A percentile compares a stretch with the other conserved stretches of the same genome.
Evolutionary conservation across 2,329 filamentous ascomycete genomes (phyloP).

Genomic region (Fusarium sp.): DNA sequence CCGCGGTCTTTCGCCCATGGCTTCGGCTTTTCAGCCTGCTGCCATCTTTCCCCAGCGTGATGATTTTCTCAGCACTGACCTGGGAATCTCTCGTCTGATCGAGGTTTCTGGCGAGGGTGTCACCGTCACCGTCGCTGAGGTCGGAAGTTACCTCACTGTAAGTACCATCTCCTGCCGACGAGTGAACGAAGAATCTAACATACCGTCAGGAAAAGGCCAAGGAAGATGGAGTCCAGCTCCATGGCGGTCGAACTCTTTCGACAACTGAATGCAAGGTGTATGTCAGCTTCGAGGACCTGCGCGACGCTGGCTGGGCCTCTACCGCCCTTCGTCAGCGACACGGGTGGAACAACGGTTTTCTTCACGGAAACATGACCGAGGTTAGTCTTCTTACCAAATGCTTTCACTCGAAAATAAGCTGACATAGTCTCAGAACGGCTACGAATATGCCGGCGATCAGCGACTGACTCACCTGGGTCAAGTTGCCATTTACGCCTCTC

Average conservation of each 20-base stretch:
- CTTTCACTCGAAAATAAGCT: background rate
- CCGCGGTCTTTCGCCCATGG: slow-evolving; percentile 71
- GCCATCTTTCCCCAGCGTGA: slow-evolving; percentile 33
- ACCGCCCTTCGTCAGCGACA: slow-evolving; percentile 58
- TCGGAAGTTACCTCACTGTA: slow-evolving; percentile 61
- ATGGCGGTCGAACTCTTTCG: slow-evolving; percentile 54
- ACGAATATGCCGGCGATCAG: slow-evolving; percentile 12
- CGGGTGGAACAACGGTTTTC: slow-evolving; percentile 55
- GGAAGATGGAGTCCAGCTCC: slow-evolving; percentile 47
- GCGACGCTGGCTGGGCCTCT: slow-evolving; percentile 66
- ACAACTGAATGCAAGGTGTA: slow-evolving; percentile 58
- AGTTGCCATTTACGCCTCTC: slow-evolving; percentile 44
- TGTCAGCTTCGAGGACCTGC: slow-evolving; percentile 70
- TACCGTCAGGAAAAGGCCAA: slow-evolving; percentile 53
- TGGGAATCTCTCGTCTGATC: slow-evolving; percentile 60
- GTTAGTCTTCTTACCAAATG: slow-evolving; percentile 10
- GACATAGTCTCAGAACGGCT: slow-evolving; percentile 10
- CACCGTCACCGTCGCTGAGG: slow-evolving; percentile 50
- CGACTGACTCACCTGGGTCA: slow-evolving; percentile 42
- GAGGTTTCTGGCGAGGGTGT: slow-evolving; percentile 52
- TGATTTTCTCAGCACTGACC: slow-evolving; percentile 57
- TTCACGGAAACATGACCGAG: slow-evolving; percentile 20
- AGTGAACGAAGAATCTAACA: slow-evolving; percentile 16
- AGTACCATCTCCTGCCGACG: slow-evolving; percentile 26
- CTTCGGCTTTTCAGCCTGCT: slow-evolving; percentile 69